These are phyloP conservation scores for Mycena citricolor DNA, from an alignment of 1,284 basidiomycete genomes.

Conservation along the genomic window DNA sequence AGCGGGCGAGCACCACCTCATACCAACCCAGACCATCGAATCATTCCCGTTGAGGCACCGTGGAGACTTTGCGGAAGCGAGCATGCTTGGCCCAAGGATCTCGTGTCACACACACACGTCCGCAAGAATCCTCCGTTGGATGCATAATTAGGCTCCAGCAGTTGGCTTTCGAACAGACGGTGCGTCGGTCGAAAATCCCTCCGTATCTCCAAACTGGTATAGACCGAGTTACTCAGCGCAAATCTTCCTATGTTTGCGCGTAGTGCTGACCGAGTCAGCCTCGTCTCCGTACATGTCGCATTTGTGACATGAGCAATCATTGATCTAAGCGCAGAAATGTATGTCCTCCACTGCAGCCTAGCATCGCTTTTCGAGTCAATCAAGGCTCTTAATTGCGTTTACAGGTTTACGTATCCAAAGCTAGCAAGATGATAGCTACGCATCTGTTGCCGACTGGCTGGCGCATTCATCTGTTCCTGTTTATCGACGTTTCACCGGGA, in stretches of 20 bases:
- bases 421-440: neutral
- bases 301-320: conserved; percentile 19
- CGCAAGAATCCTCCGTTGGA: too few relatives aligned
- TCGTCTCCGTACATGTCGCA: conserved; percentile 24
- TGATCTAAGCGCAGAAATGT: conserved; percentile 4
- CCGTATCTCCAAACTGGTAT: neutral
- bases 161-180: too few relatives aligned
- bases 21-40: too few relatives aligned
- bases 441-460: conserved; percentile 9
- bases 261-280: too few relatives aligned
- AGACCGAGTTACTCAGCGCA: neutral
- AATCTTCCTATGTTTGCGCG: neutral
- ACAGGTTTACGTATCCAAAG: neutral
- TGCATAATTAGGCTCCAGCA: too few relatives aligned
- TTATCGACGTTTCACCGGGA: conserved; percentile 21
- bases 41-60: too few relatives aligned
- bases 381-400: conserved; percentile 4
- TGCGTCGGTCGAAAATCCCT: conserved; percentile 2
- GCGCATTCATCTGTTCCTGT: conserved; percentile 20
- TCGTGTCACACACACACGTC: too few relatives aligned
- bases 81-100: too few relatives aligned
- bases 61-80: too few relatives aligned
- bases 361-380: conserved; percentile 22
- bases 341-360: too few relatives aligned
- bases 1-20: too few relatives aligned